A percentile compares a stretch with the other conserved stretches of the same genome.
These are phyloP conservation scores for Naganishia albida DNA, from an alignment of 1,284 basidiomycete species.

Conservation along the genomic window DNA sequence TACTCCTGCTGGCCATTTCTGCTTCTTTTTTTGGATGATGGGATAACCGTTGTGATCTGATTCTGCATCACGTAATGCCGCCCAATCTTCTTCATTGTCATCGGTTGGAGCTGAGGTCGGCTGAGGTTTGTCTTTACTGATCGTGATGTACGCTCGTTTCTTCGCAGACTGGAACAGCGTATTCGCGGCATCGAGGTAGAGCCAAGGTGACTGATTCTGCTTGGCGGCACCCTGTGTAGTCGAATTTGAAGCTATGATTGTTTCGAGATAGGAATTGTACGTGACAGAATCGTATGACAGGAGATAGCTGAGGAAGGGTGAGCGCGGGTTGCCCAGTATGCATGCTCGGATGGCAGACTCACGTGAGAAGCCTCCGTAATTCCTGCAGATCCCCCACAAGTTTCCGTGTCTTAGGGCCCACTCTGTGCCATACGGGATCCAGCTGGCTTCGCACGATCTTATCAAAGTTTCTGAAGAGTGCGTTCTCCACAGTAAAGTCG, in stretches of 20 bases:
- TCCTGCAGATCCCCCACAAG: slow-evolving; percentile 86
- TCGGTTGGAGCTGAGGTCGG: slow-evolving; percentile 38
- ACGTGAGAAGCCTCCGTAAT: slow-evolving; percentile 80
- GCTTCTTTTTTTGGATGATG: slow-evolving; percentile 41
- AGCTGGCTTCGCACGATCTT: slow-evolving; percentile 83
- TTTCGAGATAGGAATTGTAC: slow-evolving; percentile 90
- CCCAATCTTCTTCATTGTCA: slow-evolving; percentile 49
- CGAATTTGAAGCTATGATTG: slow-evolving; percentile 73
- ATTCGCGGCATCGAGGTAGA: slow-evolving; percentile 85
- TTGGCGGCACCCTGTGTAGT: slow-evolving; percentile 57
- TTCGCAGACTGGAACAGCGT: slow-evolving; percentile 83
- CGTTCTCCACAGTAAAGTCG: slow-evolving; percentile 88
- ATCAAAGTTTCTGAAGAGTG: slow-evolving; percentile 93
- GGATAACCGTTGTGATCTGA: slow-evolving; percentile 33
- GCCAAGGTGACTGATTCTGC: slow-evolving; percentile 75
- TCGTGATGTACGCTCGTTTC: slow-evolving; percentile 70
- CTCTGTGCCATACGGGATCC: slow-evolving; percentile 94
- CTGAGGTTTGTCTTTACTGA: slow-evolving; percentile 37
- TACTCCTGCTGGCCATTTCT: slow-evolving; percentile 58
- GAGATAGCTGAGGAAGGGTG: slow-evolving; percentile 64
- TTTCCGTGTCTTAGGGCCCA: slow-evolving; percentile 86
- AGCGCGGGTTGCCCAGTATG: no score
- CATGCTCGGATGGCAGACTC: slow-evolving; percentile 43
- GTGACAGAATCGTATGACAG: slow-evolving; percentile 87
- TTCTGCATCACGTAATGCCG: slow-evolving; percentile 44